These are phyloP conservation scores for Acacia crassicarpa DNA, from an alignment of 306 rosid genomes.

Conservation along the genomic window DNA sequence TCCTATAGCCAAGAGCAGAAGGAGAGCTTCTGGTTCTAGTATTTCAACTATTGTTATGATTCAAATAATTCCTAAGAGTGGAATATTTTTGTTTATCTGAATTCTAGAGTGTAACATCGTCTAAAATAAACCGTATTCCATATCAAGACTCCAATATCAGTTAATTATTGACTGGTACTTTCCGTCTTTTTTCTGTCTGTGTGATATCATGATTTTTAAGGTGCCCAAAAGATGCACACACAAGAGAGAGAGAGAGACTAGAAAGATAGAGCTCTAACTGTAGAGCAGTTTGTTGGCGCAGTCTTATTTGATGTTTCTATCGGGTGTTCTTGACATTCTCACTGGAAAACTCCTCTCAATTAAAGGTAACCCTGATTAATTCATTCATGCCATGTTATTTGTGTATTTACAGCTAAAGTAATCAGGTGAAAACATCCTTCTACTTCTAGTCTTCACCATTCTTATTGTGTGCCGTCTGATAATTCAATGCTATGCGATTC, in stretches of 20 bases:
- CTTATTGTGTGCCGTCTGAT: not conserved
- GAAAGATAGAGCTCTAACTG: not conserved
- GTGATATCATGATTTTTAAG: not conserved
- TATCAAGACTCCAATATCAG: not conserved
- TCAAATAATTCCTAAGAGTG: not conserved
- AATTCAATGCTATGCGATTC: not conserved
- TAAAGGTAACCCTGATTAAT: constrained; percentile 61
- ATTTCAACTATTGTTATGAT: constrained; percentile 11
- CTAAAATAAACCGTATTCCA: not conserved
- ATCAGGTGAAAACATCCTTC: not conserved
- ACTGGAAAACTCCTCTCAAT: not conserved
- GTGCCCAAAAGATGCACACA: not conserved
- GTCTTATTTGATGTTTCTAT: not conserved
- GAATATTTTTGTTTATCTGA: not conserved
- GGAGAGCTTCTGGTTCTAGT: constrained; percentile 23
- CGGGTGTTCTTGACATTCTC: not conserved
- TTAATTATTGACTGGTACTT: not conserved
- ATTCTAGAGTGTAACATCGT: not conserved
- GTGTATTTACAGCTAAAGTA: not conserved
- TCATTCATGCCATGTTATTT: constrained; percentile 15
- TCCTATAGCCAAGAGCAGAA: constrained; percentile 34
- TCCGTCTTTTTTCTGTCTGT: not conserved
- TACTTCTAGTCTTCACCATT: not conserved
- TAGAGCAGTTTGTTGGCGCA: not conserved
- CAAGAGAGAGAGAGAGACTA: not conserved